These are phyloP conservation scores for Candida ortonii DNA, from an alignment of 805 yeast species.

Conservation along the genomic window DNA sequence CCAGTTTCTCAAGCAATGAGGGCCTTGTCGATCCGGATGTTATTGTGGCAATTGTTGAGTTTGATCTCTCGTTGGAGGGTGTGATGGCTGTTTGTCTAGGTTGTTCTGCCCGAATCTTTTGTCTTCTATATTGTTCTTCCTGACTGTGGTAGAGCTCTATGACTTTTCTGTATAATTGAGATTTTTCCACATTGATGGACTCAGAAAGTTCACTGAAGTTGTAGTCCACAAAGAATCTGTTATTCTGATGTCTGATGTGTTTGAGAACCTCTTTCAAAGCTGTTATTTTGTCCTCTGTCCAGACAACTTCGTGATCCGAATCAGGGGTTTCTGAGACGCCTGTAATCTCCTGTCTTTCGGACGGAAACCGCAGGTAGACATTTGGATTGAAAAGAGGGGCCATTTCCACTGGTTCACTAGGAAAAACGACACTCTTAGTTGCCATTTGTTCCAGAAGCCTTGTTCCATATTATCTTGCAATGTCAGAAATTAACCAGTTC, in stretches of 20 bases:
- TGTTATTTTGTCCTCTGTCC: conserved; percentile 19
- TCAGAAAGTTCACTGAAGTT: conserved; percentile 23
- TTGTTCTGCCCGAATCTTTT: neutral
- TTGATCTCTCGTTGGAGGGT: conserved; percentile 4
- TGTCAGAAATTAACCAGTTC: too few relatives aligned
- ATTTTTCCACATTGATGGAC: conserved; percentile 12
- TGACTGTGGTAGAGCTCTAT: conserved; percentile 22
- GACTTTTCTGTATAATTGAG: conserved; percentile 21
- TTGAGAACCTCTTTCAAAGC: conserved; percentile 16
- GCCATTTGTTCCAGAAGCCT: too few relatives aligned
- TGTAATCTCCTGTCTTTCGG: neutral
- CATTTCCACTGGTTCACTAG: neutral
- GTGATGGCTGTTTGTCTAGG: neutral
- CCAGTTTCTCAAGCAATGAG: conserved; percentile 14
- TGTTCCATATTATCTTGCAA: too few relatives aligned
- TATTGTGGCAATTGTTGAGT: conserved; percentile 8
- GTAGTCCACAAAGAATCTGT: conserved; percentile 15
- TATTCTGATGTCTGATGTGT: conserved; percentile 14
- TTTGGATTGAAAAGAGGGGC: conserved; percentile 1
- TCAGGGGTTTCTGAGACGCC: neutral
- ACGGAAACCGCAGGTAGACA: conserved; percentile 9
- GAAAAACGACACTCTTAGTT: neutral
- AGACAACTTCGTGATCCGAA: conserved; percentile 4
- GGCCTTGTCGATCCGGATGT: conserved; percentile 10
- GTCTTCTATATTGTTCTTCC: conserved; percentile 1